These are phyloP conservation scores for Tylopilus balloui DNA, from an alignment of 768 basidiomycete species.

Conservation along the genomic window DNA sequence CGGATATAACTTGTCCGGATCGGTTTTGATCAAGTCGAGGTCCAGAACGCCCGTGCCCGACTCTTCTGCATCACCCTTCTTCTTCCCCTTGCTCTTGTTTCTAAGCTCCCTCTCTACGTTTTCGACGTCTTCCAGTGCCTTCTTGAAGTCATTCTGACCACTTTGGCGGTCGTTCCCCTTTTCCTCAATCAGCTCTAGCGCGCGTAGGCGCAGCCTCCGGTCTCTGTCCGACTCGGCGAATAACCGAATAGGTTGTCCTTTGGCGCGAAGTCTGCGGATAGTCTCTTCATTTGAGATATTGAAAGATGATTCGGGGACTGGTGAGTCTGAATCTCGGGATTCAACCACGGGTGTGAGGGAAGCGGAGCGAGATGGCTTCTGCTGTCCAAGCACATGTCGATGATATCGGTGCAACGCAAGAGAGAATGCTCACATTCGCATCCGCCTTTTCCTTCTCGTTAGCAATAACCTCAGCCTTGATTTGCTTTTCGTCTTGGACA, in stretches of 20 bases:
- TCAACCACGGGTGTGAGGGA: constrained; percentile 38
- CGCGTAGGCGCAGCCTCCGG: constrained; percentile 80
- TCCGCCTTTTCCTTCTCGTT: constrained; percentile 24
- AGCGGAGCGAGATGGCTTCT: constrained; percentile 38
- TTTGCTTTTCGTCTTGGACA: constrained; percentile 22
- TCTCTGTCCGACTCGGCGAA: constrained; percentile 97
- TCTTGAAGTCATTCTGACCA: constrained; percentile 94
- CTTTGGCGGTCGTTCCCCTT: constrained; percentile 73
- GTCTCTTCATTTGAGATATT: constrained; percentile 94
- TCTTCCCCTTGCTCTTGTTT: constrained; percentile 54
- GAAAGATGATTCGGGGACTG: constrained; percentile 46
- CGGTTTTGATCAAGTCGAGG: constrained; percentile 75
- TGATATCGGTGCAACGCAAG: constrained; percentile 6
- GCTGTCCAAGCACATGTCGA: constrained; percentile 46
- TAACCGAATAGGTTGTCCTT: constrained; percentile 90
- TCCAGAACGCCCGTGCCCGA: constrained; percentile 62
- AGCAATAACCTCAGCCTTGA: constrained; percentile 10
- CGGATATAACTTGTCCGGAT: constrained; percentile 94
- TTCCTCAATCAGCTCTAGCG: constrained; percentile 93
- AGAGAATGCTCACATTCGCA: constrained; percentile 42
- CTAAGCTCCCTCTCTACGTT: constrained; percentile 65
- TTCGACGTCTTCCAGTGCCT: constrained; percentile 83
- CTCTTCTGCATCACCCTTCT: constrained; percentile 53
- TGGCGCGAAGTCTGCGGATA: constrained; percentile 78
- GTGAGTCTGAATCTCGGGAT: constrained; percentile 37